Conservation (phyloP, 345 rosid genomes). For the Firmiana major region DNA sequence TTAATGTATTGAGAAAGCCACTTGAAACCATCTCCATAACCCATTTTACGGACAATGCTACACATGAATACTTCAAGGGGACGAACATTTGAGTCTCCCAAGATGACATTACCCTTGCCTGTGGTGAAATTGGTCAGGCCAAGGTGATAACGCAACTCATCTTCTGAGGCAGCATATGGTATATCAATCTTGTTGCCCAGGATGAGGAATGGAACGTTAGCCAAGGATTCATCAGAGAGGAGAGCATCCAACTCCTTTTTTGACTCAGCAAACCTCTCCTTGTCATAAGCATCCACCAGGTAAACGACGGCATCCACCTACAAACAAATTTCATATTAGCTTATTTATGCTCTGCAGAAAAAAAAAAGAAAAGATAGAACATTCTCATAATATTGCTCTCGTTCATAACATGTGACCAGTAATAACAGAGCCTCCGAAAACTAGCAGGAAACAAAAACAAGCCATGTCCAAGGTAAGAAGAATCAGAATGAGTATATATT, state of each 20-base stretch:
- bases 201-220: constrained; percentile 55
- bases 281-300: constrained; percentile 64
- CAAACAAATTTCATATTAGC: not conserved
- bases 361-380: not conserved
- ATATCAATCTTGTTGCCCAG: constrained; percentile 70
- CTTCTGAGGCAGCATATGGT: constrained; percentile 65
- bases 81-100: constrained; percentile 46
- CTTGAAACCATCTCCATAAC: constrained; percentile 68
- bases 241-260: constrained; percentile 62
- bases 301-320: constrained; percentile 74
- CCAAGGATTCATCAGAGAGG: constrained; percentile 51
- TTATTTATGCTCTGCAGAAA: not conserved
- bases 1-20: constrained; percentile 73
- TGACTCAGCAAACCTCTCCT: constrained; percentile 56
- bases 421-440: not conserved
- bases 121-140: constrained; percentile 67
- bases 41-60: constrained; percentile 71
- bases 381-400: not conserved
- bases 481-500: not conserved
- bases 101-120: constrained; percentile 55
- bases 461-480: not conserved
- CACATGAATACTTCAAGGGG: constrained; percentile 72
- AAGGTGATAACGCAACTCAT: constrained; percentile 55
- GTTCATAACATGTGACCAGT: not conserved
- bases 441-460: not conserved